Evolutionary conservation across 2,329 filamentous ascomycete species (phyloP), one percentile per base, ranked within the genome.

Genomic region (Decorospora gaudefroyi): DNA sequence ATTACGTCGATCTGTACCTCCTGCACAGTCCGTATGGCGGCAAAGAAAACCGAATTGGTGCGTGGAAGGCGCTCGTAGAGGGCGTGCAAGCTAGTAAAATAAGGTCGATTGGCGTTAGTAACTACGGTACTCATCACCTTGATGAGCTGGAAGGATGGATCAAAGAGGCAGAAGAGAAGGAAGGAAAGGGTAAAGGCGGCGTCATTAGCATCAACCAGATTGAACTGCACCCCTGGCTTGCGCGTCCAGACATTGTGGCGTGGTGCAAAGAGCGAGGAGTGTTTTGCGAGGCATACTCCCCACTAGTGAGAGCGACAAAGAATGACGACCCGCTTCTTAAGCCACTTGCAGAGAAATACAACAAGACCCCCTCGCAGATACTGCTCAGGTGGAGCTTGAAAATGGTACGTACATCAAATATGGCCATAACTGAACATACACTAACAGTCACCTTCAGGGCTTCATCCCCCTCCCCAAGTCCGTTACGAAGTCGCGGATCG

Each of bases 211-310:
- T 96, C 25, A 90, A 89, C 27, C 91, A 96, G 72, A 52, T 72
- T 71, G 91, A 96, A 72, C 74, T 96, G 8, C 91, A 96, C 70
- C 91, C 91, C 1, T 96, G 90, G 90, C 82, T 90, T 28, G 78
- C 84, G 6, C 78, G 90, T n/a, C 74, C 78, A 15, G 90, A 96
- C 62, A 89, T 96, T 49, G 83, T 85, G 6, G 74, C 81, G 32
- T 96, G 90, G 90, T 87, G 87, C 58, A 69, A 77, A 51, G 76
- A 84, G 68, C 68, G 74, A 40, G 70, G 65, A 21, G 67, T 78
- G 1, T 39, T 78, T 4, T 55, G 77, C 15, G 72, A 78, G 57
- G 76, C 76, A n/a, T 78, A 77, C 43, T 73, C 64, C 16, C 75
- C 75, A 11, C 61, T 76, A 19, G 72, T 76, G 3, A 60, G 74